A percentile compares a stretch with the other conserved stretches of the same genome.
phyloP scores from a whole-genome alignment of 805 yeast species.

The Myxozyma nipponensis region DNA sequence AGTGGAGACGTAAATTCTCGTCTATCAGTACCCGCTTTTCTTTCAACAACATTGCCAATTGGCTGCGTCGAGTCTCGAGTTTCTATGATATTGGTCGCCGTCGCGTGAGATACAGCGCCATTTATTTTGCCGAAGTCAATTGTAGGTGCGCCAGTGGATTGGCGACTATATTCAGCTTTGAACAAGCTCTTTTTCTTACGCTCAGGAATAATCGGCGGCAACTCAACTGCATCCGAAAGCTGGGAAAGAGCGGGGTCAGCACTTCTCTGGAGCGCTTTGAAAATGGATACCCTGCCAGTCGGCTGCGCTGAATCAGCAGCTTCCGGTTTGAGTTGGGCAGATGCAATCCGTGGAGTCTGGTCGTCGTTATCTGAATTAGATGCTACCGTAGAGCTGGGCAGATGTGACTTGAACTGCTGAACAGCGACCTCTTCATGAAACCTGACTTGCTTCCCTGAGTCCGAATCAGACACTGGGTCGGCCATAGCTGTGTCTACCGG shows the following conservation, averaged over 20 bases:
- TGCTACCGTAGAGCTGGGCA: conserved; percentile 17
- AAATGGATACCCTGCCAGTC: conserved; percentile 7
- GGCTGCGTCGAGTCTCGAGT: no score
- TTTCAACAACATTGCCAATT: no score
- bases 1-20: no score
- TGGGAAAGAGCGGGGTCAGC: background rate
- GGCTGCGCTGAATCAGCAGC: conserved; percentile 1
- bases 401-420: conserved; percentile 47
- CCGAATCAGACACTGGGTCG: conserved; percentile 3
- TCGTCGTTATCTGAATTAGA: background rate
- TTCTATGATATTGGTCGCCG: no score
- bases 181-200: background rate
- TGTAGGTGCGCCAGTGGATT: background rate
- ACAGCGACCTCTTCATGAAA: conserved; percentile 54
- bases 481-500: background rate
- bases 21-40: no score
- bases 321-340: conserved; percentile 11
- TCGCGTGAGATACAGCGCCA: background rate
- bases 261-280: background rate
- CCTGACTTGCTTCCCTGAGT: conserved; percentile 40
- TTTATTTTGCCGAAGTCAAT: background rate
- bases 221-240: background rate
- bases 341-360: background rate
- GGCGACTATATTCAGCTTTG: background rate
- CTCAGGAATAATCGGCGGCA: background rate